These are phyloP conservation scores for Boletus tomentosulus DNA, from an alignment of 768 basidiomycete species.

Conservation along the genomic window DNA sequence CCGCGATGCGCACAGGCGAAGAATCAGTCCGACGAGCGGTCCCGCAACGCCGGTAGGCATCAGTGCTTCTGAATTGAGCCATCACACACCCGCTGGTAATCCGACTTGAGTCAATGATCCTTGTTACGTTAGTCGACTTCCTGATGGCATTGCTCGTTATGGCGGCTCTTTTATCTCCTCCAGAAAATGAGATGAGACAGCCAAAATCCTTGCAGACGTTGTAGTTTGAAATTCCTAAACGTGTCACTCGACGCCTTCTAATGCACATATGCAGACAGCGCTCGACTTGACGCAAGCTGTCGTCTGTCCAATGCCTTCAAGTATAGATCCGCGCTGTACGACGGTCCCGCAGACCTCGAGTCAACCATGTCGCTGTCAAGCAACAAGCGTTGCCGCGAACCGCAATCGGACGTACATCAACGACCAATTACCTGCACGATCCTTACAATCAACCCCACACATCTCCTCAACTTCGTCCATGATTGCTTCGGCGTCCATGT, in stretches of 20 bases:
- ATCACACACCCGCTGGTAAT: not conserved
- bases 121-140: constrained; percentile 1
- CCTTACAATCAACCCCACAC: constrained; percentile 52
- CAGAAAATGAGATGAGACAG: not conserved
- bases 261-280: not conserved
- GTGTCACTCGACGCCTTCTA: not conserved
- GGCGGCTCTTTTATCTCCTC: not conserved
- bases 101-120: constrained; percentile 1
- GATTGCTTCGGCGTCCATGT: constrained; percentile 53
- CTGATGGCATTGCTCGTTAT: not conserved
- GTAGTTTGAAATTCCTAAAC: not conserved
- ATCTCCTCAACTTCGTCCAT: constrained; percentile 60
- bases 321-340: constrained; percentile 1
- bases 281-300: constrained; percentile 6
- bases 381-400: constrained; percentile 48
- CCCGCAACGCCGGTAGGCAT: constrained; percentile 6
- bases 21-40: constrained; percentile 7
- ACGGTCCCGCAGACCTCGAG: constrained; percentile 3
- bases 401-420: constrained; percentile 73
- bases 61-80: constrained; percentile 15
- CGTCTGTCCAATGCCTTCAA: constrained; percentile 1
- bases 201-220: not conserved
- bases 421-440: constrained; percentile 58
- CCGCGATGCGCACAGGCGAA: constrained; percentile 10
- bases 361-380: constrained; percentile 13